Evolutionary conservation across 768 basidiomycete genomes (phyloP).

Genomic region (Xerocomellus intermedius): DNA sequence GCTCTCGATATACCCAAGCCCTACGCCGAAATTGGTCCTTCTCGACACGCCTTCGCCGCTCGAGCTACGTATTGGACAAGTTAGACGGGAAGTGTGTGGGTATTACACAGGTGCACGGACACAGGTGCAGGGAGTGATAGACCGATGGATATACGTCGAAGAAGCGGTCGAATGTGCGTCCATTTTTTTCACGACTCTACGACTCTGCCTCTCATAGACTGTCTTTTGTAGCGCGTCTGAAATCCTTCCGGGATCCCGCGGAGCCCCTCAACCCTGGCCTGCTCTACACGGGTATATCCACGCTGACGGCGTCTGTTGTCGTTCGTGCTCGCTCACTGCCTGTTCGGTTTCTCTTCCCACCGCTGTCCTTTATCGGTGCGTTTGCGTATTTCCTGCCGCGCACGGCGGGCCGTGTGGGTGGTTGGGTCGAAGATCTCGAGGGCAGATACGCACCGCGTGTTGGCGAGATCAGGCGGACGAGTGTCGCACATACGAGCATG

Average conservation of each 20-base stretch:
- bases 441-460: constrained; percentile 64
- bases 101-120: constrained; percentile 57
- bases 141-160: constrained; percentile 85
- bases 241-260: constrained; percentile 73
- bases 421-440: constrained; percentile 69
- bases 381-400: constrained; percentile 85
- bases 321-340: constrained; percentile 73
- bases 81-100: constrained; percentile 56
- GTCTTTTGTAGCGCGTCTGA: constrained; percentile 62
- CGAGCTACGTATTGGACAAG: constrained; percentile 72
- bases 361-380: constrained; percentile 66
- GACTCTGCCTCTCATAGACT: neutral
- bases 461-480: constrained; percentile 65
- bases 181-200: neutral
- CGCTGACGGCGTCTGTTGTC: constrained; percentile 85
- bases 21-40: constrained; percentile 62
- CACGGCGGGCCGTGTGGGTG: constrained; percentile 66
- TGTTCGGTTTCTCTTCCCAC: constrained; percentile 72
- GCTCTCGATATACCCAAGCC: constrained; percentile 81
- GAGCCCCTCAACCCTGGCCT: constrained; percentile 87
- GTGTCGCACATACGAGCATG: constrained; percentile 60
- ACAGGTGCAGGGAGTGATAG: constrained; percentile 69
- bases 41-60: constrained; percentile 73
- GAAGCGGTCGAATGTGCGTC: constrained; percentile 79
- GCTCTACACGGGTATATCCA: constrained; percentile 86